A percentile compares a stretch with the other conserved stretches of the same genome.
Evolutionary conservation across 331 rosid genomes (phyloP).

Genomic region (Rhamnella rubrinervis): DNA sequence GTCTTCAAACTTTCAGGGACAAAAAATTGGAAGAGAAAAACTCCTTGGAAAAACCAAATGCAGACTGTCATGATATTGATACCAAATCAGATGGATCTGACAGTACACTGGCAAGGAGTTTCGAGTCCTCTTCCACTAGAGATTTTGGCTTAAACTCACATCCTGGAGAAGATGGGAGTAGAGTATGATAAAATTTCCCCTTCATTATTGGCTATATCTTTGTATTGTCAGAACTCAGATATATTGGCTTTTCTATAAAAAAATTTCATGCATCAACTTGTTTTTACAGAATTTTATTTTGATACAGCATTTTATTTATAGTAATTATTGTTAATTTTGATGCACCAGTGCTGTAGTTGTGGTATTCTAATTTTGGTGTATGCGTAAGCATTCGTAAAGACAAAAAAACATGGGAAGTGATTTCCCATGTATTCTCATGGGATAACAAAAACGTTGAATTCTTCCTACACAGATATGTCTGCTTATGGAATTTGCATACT

Average conservation of each 20-base stretch:
- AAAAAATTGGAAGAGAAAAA: conserved; percentile 32
- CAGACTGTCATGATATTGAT: conserved; percentile 28
- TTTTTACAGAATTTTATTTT: no score
- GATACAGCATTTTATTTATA: no score
- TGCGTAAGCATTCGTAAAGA: no score
- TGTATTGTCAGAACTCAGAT: not conserved
- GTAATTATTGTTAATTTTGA: no score
- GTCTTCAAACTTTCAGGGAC: conserved; percentile 30
- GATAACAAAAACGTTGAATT: not conserved
- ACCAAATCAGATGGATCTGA: conserved; percentile 39
- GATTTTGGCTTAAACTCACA: conserved; percentile 41
- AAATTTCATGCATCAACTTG: no score
- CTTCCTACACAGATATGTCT: not conserved
- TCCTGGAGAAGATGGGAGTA: conserved; percentile 48
- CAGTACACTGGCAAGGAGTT: conserved; percentile 30
- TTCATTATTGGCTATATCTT: not conserved
- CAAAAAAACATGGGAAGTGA: not conserved
- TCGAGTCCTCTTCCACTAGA: conserved; percentile 39
- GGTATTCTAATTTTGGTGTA: no score
- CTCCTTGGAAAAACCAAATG: conserved; percentile 18
- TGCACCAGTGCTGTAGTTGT: no score
- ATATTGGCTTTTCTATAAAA: no score
- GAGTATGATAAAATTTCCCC: conserved; percentile 30
- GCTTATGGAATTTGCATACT: not conserved
- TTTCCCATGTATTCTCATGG: not conserved